These are phyloP conservation scores for Aphanomyces invadans DNA, from an alignment of 352 stramenopile genomes.

Conservation along the genomic window DNA sequence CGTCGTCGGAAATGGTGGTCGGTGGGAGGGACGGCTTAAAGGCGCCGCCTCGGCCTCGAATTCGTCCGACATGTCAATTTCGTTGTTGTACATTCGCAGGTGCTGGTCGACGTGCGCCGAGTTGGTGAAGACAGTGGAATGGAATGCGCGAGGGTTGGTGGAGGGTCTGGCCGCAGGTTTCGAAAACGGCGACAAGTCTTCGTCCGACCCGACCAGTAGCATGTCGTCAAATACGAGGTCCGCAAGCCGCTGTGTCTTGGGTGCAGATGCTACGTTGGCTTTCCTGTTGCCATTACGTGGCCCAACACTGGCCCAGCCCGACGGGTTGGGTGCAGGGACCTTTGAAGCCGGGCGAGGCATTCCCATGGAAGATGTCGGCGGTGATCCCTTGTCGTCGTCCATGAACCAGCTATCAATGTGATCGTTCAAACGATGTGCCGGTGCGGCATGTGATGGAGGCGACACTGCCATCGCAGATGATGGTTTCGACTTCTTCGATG, in stretches of 20 bases:
- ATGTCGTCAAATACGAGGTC: constrained; percentile 12
- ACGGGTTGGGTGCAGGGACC: no score
- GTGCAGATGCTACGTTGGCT: not conserved
- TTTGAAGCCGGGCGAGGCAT: not conserved
- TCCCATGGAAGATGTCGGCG: not conserved
- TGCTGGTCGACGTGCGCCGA: not conserved
- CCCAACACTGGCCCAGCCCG: not conserved
- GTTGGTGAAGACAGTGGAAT: not conserved
- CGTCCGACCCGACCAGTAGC: not conserved
- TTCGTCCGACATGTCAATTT: constrained; percentile 7
- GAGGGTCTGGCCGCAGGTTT: not conserved
- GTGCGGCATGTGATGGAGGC: not conserved
- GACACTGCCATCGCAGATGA: no score
- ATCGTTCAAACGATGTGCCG: not conserved
- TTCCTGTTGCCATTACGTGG: not conserved
- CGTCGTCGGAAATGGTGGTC: not conserved
- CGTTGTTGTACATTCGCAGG: not conserved
- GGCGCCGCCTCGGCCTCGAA: not conserved
- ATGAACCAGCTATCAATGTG: constrained; percentile 15
- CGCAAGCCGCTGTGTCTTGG: constrained; percentile 1
- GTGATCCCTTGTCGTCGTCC: not conserved
- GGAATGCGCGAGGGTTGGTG: not conserved
- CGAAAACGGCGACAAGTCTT: not conserved
- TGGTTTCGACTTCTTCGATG: not conserved
- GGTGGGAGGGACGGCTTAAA: not conserved